A percentile compares a stretch with the other conserved stretches of the same genome.
phyloP scores from a whole-genome alignment of 2,329 filamentous ascomycete species.

The Colletotrichum aenigma region DNA sequence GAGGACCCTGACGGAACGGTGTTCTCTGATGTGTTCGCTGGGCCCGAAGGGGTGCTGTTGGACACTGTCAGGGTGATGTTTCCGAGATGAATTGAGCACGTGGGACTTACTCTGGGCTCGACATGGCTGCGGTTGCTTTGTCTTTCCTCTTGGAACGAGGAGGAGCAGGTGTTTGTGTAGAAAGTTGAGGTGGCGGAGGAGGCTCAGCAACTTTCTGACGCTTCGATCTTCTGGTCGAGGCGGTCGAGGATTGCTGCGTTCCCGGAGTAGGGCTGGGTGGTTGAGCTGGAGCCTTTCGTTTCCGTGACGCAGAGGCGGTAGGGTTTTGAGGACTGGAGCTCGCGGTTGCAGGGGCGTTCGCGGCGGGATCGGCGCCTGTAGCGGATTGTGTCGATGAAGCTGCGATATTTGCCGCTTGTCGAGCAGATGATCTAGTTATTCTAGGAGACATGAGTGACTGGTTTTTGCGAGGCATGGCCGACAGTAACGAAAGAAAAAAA shows the following conservation, averaged over 20 bases:
- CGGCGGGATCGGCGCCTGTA: conserved; percentile 41
- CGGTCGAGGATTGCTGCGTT: conserved; percentile 12
- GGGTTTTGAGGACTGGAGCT: conserved; percentile 44
- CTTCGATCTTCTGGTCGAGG: conserved; percentile 68
- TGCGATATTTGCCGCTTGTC: conserved; percentile 76
- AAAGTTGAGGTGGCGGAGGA: conserved; percentile 33
- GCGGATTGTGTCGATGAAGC: conserved; percentile 47
- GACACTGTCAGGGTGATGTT: not conserved
- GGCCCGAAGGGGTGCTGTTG: conserved; percentile 62
- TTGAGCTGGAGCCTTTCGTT: conserved; percentile 73
- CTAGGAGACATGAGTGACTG: conserved; percentile 88
- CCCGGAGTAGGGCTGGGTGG: conserved; percentile 48
- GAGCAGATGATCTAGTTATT: conserved; percentile 94
- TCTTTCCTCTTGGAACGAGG: conserved; percentile 61
- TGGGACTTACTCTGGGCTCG: conserved; percentile 68
- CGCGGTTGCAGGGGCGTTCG: conserved; percentile 44
- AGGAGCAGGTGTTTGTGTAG: conserved; percentile 18
- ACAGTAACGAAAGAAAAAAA: conserved; percentile 8
- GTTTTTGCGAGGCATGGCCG: conserved; percentile 22
- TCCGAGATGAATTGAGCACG: not conserved
- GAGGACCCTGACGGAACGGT: conserved; percentile 63
- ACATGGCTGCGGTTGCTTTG: conserved; percentile 71
- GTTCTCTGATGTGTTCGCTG: conserved; percentile 65
- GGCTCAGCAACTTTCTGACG: conserved; percentile 69
- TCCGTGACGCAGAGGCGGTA: conserved; percentile 61